Conservation (phyloP, 306 rosid species). For the Cicer pinnatifidum region DNA sequence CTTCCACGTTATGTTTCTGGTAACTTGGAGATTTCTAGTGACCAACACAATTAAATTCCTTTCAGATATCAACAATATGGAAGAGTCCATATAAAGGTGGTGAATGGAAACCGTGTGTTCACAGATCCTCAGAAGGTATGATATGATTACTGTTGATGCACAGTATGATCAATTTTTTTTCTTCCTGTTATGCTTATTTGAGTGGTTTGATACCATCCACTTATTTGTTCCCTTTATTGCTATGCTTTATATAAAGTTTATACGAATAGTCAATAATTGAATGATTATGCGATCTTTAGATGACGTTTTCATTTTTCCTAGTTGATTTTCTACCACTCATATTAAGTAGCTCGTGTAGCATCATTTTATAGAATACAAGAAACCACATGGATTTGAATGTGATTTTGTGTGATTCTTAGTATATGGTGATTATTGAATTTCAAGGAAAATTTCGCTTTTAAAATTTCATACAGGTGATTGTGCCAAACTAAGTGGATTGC, state of each 20-base stretch:
- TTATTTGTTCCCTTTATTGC: neutral
- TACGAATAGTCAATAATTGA: neutral
- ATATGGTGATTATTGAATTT: neutral
- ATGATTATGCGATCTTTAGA: neutral
- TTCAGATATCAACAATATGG: slow-evolving; percentile 83
- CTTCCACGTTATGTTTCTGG: slow-evolving; percentile 4
- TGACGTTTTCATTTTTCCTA: too few relatives aligned
- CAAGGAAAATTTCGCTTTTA: neutral
- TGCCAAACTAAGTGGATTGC: neutral
- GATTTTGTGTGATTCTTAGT: too few relatives aligned
- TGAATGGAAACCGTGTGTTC: slow-evolving; percentile 73
- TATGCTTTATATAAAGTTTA: neutral
- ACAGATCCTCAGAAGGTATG: slow-evolving; percentile 66
- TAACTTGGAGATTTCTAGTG: slow-evolving; percentile 38
- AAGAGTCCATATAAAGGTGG: slow-evolving; percentile 59
- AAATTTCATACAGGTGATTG: neutral
- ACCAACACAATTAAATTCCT: slow-evolving; percentile 33
- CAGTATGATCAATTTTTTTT: neutral
- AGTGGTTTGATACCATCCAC: slow-evolving; percentile 10
- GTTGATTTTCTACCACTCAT: too few relatives aligned
- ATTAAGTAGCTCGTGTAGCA: too few relatives aligned
- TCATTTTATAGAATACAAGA: too few relatives aligned
- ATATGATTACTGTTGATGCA: slow-evolving; percentile 9
- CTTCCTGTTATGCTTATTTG: slow-evolving; percentile 27
- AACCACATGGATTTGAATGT: too few relatives aligned